Conservation (phyloP, 306 rosid genomes). For the Acacia acuminata region DNA sequence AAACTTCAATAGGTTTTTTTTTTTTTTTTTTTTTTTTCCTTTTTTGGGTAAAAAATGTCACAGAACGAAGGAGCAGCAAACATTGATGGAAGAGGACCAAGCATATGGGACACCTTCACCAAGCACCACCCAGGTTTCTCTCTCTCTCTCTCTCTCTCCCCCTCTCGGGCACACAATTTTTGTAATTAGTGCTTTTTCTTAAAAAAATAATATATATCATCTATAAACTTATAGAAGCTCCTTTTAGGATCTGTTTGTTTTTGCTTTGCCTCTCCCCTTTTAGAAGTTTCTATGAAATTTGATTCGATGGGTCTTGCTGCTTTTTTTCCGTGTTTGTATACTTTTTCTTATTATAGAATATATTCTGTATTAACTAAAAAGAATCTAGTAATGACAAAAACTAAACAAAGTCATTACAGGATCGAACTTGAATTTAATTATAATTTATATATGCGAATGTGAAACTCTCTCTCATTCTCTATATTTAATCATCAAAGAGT, state of each 20-base stretch:
- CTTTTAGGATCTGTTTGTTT: too few species aligned
- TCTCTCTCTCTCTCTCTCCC: background rate
- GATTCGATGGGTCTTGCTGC: too few species aligned
- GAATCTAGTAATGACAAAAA: background rate
- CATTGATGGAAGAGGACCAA: slow-evolving; percentile 42
- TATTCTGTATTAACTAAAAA: too few species aligned
- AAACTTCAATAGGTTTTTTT: background rate
- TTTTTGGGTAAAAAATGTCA: background rate
- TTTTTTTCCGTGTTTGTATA: too few species aligned
- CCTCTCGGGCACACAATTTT: too few species aligned
- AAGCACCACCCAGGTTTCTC: slow-evolving; percentile 26
- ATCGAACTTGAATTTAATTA: too few species aligned
- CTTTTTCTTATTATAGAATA: too few species aligned
- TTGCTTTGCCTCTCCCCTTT: too few species aligned
- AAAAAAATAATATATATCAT: too few species aligned
- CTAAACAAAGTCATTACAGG: too few species aligned
- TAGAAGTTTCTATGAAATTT: too few species aligned
- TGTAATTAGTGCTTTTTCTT: too few species aligned
- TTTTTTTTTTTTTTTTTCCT: background rate
- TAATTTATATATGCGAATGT: background rate
- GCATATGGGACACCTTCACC: slow-evolving; percentile 49
- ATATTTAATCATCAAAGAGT: background rate
- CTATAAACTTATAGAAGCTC: background rate
- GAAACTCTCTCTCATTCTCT: background rate
- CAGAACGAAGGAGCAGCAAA: slow-evolving; percentile 46